Conservation (phyloP, 129 eudicot species). For the Helichrysum umbraculigerum region DNA sequence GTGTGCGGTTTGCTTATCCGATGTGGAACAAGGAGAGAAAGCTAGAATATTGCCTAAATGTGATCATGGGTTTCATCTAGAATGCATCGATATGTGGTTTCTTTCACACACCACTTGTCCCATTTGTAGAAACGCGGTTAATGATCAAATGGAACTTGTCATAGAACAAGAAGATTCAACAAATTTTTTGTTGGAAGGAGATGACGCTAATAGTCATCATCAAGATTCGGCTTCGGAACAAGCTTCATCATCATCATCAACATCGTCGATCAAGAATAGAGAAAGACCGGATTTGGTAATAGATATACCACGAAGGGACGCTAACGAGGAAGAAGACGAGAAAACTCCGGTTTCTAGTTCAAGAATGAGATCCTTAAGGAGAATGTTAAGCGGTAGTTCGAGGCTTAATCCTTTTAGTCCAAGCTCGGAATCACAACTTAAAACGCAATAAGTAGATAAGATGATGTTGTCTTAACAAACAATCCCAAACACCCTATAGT, state of each 20-base stretch:
- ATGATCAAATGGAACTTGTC: constrained; percentile 9
- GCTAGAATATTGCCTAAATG: constrained; percentile 41
- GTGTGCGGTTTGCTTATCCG: constrained; percentile 52
- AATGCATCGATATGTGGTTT: constrained; percentile 37
- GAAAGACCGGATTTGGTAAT: constrained; percentile 42
- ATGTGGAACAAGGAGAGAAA: constrained; percentile 31
- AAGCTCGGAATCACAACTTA: background rate
- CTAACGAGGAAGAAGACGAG: constrained; percentile 3
- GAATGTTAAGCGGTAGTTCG: constrained; percentile 3
- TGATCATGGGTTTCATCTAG: constrained; percentile 41
- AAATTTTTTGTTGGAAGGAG: constrained; percentile 27
- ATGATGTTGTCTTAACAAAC: too few relatives aligned
- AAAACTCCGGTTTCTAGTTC: constrained; percentile 15
- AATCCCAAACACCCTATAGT: too few relatives aligned
- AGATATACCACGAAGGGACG: constrained; percentile 43
- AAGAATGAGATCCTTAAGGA: constrained; percentile 12
- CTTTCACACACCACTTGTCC: constrained; percentile 37
- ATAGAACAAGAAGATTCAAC: background rate
- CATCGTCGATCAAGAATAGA: background rate
- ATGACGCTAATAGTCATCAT: constrained; percentile 24
- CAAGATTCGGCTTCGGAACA: background rate
- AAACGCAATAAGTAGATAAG: background rate
- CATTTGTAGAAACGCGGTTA: constrained; percentile 43
- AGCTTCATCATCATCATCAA: constrained; percentile 15
- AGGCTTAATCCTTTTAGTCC: constrained; percentile 13